Conservation (phyloP, 1,284 basidiomycete species). For the Cutaneotrichosporon cyanovorans region DNA sequence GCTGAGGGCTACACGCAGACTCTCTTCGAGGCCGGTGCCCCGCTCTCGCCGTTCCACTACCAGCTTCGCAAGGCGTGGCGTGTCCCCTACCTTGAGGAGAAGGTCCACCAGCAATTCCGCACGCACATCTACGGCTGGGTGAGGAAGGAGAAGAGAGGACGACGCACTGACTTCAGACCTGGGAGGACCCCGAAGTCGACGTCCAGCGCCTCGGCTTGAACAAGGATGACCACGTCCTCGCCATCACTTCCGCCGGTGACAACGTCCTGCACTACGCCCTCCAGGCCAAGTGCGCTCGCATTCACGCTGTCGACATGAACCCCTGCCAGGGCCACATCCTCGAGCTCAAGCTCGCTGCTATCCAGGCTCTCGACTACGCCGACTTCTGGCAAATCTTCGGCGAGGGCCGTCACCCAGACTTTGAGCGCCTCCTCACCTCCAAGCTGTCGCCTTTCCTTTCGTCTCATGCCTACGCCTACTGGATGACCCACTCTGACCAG, state of each 20-base stretch:
- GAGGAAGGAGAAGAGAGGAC: no score
- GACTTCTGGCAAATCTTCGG: conserved; percentile 71
- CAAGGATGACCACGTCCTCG: conserved; percentile 61
- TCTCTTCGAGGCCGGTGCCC: conserved; percentile 52
- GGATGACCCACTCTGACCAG: conserved; percentile 59
- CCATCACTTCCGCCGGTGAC: conserved; percentile 73
- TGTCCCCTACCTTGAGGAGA: conserved; percentile 67
- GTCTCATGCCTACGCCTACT: conserved; percentile 53
- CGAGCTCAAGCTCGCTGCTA: conserved; percentile 68
- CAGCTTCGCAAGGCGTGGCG: conserved; percentile 60
- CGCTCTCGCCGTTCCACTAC: conserved; percentile 69
- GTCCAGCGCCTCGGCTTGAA: conserved; percentile 61
- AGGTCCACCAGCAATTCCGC: conserved; percentile 67
- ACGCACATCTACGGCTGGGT: conserved; percentile 61
- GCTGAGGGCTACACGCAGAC: conserved; percentile 32
- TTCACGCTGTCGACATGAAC: conserved; percentile 62
- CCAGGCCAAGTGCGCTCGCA: conserved; percentile 55
- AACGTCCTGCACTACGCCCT: conserved; percentile 77
- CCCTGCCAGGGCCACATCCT: conserved; percentile 66
- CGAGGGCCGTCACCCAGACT: conserved; percentile 57
- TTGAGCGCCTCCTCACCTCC: conserved; percentile 59
- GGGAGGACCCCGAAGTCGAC: conserved; percentile 75
- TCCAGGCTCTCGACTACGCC: conserved; percentile 57
- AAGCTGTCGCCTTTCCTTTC: conserved; percentile 66
- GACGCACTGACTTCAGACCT: conserved; percentile 49